Percentiles rank a stretch among this genome's conserved stretches.
phyloP scores from a whole-genome alignment of 768 basidiomycete genomes.

The Crucibulum laeve region DNA sequence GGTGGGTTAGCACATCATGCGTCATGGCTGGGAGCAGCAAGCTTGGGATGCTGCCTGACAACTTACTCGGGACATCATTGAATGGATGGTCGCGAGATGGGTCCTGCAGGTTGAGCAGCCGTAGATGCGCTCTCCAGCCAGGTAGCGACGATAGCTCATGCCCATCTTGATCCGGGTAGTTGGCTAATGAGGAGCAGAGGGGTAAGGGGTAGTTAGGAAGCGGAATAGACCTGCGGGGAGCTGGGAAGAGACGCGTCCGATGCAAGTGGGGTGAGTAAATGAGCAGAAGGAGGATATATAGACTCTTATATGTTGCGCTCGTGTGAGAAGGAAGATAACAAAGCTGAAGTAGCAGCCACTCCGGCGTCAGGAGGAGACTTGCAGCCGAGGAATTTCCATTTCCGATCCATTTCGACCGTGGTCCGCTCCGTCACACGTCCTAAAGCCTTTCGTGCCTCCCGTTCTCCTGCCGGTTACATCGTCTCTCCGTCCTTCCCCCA shows the following conservation, averaged over 20 bases:
- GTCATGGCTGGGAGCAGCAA: slow-evolving; percentile 10
- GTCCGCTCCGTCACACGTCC: slow-evolving; percentile 15
- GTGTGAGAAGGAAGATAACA: slow-evolving; percentile 19
- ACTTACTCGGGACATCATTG: slow-evolving; percentile 85
- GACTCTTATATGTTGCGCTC: slow-evolving; percentile 11
- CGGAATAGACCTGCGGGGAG: not conserved
- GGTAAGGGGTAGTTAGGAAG: slow-evolving; percentile 3
- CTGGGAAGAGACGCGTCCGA: slow-evolving; percentile 1
- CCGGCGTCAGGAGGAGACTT: slow-evolving; percentile 16
- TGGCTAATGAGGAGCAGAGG: slow-evolving; percentile 7
- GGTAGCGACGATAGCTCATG: slow-evolving; percentile 85
- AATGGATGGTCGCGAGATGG: slow-evolving; percentile 86
- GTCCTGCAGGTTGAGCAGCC: slow-evolving; percentile 86
- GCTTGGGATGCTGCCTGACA: slow-evolving; percentile 1
- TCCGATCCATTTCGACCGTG: slow-evolving; percentile 14
- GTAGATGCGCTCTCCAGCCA: slow-evolving; percentile 80
- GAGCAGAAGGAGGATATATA: not conserved
- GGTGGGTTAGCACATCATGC: not conserved
- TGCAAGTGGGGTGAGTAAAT: not conserved
- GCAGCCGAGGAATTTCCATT: slow-evolving; percentile 20
- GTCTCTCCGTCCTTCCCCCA: slow-evolving; percentile 13
- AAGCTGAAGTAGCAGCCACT: slow-evolving; percentile 19
- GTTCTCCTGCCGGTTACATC: slow-evolving; percentile 11
- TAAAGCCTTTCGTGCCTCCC: slow-evolving; percentile 3
- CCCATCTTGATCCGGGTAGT: slow-evolving; percentile 55